Evolutionary conservation across 805 yeast genomes (phyloP), one percentile per base, ranked within the genome.

Genomic region (Saturnispora sanitii): DNA sequence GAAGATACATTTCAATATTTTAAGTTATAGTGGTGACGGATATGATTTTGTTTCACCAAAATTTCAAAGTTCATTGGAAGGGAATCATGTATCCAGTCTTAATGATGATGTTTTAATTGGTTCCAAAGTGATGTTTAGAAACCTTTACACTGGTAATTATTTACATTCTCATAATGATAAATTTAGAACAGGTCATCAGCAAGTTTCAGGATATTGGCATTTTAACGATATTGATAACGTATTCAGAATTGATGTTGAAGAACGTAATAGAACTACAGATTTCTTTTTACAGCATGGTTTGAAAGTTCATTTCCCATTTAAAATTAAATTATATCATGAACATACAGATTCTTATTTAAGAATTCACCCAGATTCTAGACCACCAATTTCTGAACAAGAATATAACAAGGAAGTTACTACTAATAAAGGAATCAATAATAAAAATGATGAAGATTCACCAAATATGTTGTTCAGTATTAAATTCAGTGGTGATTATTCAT

Each of bases 351-450:
- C 76, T 46, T 74, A 82, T 35, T 61, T 92, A 39, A 78, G 78
- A 48, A 82, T 86, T 18, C 52, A 56, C 37, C 77, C 70, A 47
- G 82, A 83, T 45, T 52, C 38, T 4, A 75, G 88, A 45, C 96
- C 97, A 3, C 96, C 95, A 8, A 74, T 87, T 21, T 74, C 90
- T 8, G 95, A 85, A 55, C 92, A 85, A 53, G 97, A 92, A 42
- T 88, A 90, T 7, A 44, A 46, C 37, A 40, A 37, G 12, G 25
- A 38, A 12, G 37, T 40, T 33, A 17, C 20, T n/a, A 7, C 15
- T 29, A 12, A 27, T 6, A 27, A 12, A 7, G 30, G 7, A n/a
- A 19, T 4, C 6, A 38, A 34, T 13, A 33, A 28, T 2, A 29
- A 35, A 6, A 33, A 38, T 6, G 35, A 33, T 13, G 22, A 12